Evolutionary conservation across 495 filamentous ascomycete species (phyloP), one percentile per base, ranked within the genome.

Genomic region (Xylaria curta): DNA sequence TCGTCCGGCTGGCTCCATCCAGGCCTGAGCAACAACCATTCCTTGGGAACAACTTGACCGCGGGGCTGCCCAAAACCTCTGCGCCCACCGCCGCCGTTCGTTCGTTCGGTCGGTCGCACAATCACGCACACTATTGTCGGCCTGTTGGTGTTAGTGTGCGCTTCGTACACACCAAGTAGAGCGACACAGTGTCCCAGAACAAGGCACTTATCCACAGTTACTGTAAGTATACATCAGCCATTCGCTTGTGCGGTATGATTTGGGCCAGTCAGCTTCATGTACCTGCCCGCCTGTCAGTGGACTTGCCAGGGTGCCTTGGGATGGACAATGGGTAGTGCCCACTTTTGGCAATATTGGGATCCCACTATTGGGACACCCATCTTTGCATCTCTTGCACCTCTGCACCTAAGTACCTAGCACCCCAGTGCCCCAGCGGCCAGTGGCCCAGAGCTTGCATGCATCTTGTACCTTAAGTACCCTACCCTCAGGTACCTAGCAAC

Each of bases 311-410:
- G 69, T 62, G 51, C 8, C 40, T 62, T 71, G 69, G 54, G 69
- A 74, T 72, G 69, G 72, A 74, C 72, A 73, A 77, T 76, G 73
- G 74, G 69, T 66, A 56, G 8, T 12, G 8, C 63, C 77, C 77
- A 78, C 74, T 71, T 75, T 73, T 79, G 13, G 65, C 74, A 77
- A 79, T 77, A 78, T 78, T 77, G 64, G 51, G 72, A 75, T 78
- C 71, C 68, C 74, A 77, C 75, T 76, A 79, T 79, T 79, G 77
- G 77, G 73, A 70, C 61, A 73, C 71, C 72, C 72, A 78, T 74
- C 75, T 74, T 73, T 74, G 72, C 71, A 76, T 38, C 36, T 36
- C 8, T 38, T 38, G 36, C 36, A 38, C 36, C 4, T 36, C 33
- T 36, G n/a, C n/a, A n/a, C n/a, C n/a, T n/a, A n/a, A n/a, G n/a